Conservation (phyloP, 2,329 filamentous ascomycete genomes). For the Onygenales sp. region DNA sequence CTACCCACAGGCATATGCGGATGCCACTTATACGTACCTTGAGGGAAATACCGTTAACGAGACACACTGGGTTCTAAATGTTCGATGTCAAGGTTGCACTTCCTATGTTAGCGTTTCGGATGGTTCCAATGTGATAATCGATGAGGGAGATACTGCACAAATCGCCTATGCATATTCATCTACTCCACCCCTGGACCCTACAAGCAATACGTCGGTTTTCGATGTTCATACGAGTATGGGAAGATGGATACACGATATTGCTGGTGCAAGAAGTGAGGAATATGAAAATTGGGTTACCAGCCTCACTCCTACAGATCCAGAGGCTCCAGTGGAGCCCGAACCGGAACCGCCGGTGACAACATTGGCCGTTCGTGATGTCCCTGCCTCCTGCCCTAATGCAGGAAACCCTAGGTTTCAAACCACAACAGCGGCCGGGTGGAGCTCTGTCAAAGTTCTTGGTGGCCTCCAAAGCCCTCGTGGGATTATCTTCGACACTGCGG, state of each 20-base stretch:
- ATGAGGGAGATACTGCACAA: conserved; percentile 9
- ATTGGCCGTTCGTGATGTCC: background rate
- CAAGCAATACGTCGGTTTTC: conserved; percentile 22
- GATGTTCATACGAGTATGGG: conserved; percentile 21
- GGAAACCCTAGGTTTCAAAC: background rate
- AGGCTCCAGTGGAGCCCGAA: background rate
- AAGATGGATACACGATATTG: conserved; percentile 19
- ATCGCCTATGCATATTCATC: conserved; percentile 19
- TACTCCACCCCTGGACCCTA: conserved; percentile 16
- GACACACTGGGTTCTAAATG: conserved; percentile 24
- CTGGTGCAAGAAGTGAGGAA: conserved; percentile 7
- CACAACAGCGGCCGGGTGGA: background rate
- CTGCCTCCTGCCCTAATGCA: background rate
- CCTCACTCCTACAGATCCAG: background rate
- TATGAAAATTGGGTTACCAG: background rate
- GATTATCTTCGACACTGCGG: conserved; percentile 38
- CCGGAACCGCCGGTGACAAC: background rate
- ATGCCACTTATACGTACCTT: conserved; percentile 13
- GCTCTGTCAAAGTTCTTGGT: conserved; percentile 37
- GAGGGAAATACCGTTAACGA: conserved; percentile 22
- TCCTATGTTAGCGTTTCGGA: background rate
- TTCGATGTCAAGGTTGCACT: conserved; percentile 21
- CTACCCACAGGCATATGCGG: background rate
- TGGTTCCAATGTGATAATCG: background rate
- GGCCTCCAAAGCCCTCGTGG: conserved; percentile 36